Evolutionary conservation across 2,329 filamentous ascomycete species (phyloP).

Genomic region (Alternaria infectoria): DNA sequence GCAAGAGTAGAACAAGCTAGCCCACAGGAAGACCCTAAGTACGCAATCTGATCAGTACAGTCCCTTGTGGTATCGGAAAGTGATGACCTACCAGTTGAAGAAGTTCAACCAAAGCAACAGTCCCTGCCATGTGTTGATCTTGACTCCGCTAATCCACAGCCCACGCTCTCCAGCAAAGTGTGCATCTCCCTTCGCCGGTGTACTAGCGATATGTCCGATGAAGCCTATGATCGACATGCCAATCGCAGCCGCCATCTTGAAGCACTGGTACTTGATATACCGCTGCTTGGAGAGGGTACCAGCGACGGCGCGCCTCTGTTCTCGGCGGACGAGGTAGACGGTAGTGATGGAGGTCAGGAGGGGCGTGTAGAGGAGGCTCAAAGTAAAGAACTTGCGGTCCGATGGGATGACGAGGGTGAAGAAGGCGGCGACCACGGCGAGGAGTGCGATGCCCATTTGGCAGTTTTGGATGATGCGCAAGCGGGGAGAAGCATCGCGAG

Average conservation of each 20-base stretch:
- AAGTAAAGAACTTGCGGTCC: conserved; percentile 29
- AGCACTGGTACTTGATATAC: conserved; percentile 31
- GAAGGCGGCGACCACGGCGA: conserved; percentile 23
- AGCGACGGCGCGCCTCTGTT: conserved; percentile 22
- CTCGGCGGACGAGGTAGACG: conserved; percentile 24
- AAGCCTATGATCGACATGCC: conserved; percentile 28
- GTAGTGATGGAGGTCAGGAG: conserved; percentile 29
- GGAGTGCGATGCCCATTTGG: conserved; percentile 20
- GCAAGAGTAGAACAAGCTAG: conserved; percentile 34
- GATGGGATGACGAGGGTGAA: conserved; percentile 25
- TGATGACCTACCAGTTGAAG: conserved; percentile 32
- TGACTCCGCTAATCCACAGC: conserved; percentile 25
- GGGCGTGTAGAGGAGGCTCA: conserved; percentile 30
- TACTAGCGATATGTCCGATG: conserved; percentile 13
- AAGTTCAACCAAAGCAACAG: conserved; percentile 27
- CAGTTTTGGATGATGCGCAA: conserved; percentile 27
- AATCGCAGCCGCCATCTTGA: conserved; percentile 27
- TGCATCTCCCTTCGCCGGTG: conserved; percentile 4
- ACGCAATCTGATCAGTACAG: neutral
- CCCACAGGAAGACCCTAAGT: conserved; percentile 33
- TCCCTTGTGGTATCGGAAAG: too few species aligned
- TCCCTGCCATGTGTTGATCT: conserved; percentile 26
- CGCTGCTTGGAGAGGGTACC: conserved; percentile 27
- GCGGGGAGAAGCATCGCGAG: conserved; percentile 21
- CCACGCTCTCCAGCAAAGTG: conserved; percentile 15